Evolutionary conservation across 2,329 filamentous ascomycete species (phyloP).

Genomic region (Dothiorella sarmentorum): DNA sequence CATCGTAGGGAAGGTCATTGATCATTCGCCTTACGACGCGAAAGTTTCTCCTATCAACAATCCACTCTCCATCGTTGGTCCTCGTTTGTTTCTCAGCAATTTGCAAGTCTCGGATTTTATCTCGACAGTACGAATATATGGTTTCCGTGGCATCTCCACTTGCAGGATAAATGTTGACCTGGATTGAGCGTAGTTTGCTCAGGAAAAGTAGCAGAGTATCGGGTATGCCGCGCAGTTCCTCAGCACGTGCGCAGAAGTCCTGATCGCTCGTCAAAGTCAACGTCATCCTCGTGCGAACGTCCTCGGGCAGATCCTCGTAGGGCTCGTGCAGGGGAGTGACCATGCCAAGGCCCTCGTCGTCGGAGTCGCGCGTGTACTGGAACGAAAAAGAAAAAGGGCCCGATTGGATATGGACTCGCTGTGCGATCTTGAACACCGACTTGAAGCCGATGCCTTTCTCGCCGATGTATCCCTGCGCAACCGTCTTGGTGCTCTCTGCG

Average conservation of each 20-base stretch:
- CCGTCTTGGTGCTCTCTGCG: constrained; percentile 46
- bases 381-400: constrained; percentile 38
- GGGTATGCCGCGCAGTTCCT: no score
- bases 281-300: constrained; percentile 24
- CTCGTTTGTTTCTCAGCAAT: no score
- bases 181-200: no score
- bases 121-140: no score
- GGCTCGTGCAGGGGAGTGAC: constrained; percentile 41
- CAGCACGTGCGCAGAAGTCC: no score
- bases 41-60: background rate
- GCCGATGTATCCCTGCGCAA: constrained; percentile 26
- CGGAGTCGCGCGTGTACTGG: constrained; percentile 26
- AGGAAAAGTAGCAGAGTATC: no score
- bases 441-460: constrained; percentile 40
- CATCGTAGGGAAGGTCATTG: constrained; percentile 26
- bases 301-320: constrained; percentile 10
- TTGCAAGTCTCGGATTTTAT: no score
- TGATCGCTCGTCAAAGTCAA: background rate
- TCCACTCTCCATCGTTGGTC: background rate
- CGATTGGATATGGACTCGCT: constrained; percentile 41
- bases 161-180: no score
- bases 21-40: constrained; percentile 20
- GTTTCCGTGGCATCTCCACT: no score
- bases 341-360: constrained; percentile 51
- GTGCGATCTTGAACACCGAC: constrained; percentile 35